These are phyloP conservation scores for Nemania sp. DNA, from an alignment of 2,329 filamentous ascomycete genomes.

Conservation along the genomic window DNA sequence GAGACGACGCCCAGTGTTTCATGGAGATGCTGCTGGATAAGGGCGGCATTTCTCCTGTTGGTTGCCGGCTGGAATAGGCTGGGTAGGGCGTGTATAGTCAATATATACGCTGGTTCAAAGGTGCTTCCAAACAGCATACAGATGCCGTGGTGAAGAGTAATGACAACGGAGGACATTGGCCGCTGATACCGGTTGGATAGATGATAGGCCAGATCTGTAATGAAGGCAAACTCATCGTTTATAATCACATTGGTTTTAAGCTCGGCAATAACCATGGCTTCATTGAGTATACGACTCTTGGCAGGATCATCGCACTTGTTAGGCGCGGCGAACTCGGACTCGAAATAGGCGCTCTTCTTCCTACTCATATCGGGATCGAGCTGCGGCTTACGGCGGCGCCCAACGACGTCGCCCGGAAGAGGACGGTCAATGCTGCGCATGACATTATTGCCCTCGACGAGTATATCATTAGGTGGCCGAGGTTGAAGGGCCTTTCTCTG, in stretches of 20 bases:
- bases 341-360: slow-evolving; percentile 60
- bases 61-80: slow-evolving; percentile 76
- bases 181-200: slow-evolving; percentile 81
- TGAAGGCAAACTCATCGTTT: slow-evolving; percentile 77
- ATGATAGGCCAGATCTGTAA: slow-evolving; percentile 78
- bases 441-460: slow-evolving; percentile 54
- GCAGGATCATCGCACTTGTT: slow-evolving; percentile 51
- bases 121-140: slow-evolving; percentile 81
- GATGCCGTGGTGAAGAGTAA: slow-evolving; percentile 79
- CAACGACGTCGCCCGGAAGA: slow-evolving; percentile 55
- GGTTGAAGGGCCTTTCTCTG: slow-evolving; percentile 50
- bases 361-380: slow-evolving; percentile 51
- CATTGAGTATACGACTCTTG: slow-evolving; percentile 62
- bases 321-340: slow-evolving; percentile 57
- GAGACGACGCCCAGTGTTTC: slow-evolving; percentile 75
- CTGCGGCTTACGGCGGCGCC: slow-evolving; percentile 49
- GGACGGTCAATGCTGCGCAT: slow-evolving; percentile 56
- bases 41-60: slow-evolving; percentile 83
- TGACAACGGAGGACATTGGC: slow-evolving; percentile 77
- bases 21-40: slow-evolving; percentile 81
- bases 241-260: slow-evolving; percentile 74
- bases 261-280: slow-evolving; percentile 72
- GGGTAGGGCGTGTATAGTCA: slow-evolving; percentile 78
- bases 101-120: slow-evolving; percentile 82
- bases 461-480: slow-evolving; percentile 44